These are phyloP conservation scores for Trichopus zeylanicus DNA, from an alignment of 116 monocot species.

Conservation along the genomic window DNA sequence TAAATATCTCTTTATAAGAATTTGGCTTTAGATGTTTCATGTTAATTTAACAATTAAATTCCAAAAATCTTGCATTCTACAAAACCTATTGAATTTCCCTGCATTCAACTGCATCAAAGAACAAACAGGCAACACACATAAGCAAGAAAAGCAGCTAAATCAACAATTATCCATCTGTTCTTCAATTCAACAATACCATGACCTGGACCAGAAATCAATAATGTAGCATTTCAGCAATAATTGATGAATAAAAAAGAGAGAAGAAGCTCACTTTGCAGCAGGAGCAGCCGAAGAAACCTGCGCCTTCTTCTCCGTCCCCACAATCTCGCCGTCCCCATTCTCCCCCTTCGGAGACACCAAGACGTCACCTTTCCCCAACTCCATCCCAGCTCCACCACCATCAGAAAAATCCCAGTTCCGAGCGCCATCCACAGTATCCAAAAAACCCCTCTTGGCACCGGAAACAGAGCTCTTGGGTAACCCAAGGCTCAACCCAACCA, in stretches of 20 bases:
- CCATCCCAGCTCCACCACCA: constrained; percentile 10
- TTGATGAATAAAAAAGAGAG: not conserved
- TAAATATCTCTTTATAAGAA: too few species aligned
- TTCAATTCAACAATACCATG: too few species aligned
- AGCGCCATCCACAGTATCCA: constrained; percentile 11
- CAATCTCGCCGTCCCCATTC: not conserved
- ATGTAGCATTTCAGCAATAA: not conserved
- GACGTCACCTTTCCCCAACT: constrained; percentile 14
- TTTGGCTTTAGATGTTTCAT: too few species aligned
- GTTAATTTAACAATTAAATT: too few species aligned
- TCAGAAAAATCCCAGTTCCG: constrained; percentile 15
- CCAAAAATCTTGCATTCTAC: too few species aligned
- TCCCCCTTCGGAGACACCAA: constrained; percentile 20
- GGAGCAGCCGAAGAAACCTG: constrained; percentile 12
- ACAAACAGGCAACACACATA: too few species aligned
- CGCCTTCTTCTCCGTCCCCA: not conserved
- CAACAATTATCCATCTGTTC: too few species aligned
- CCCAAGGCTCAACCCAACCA: constrained; percentile 9
- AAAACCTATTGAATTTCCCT: too few species aligned
- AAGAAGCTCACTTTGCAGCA: constrained; percentile 40
- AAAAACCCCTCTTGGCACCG: constrained; percentile 42
- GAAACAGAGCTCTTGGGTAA: constrained; percentile 22
- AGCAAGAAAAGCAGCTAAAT: too few species aligned
- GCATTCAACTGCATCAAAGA: too few species aligned
- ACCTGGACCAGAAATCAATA: not conserved